Conservation (phyloP, 441 rosid genomes). For the Adansonia rubrostipa region DNA sequence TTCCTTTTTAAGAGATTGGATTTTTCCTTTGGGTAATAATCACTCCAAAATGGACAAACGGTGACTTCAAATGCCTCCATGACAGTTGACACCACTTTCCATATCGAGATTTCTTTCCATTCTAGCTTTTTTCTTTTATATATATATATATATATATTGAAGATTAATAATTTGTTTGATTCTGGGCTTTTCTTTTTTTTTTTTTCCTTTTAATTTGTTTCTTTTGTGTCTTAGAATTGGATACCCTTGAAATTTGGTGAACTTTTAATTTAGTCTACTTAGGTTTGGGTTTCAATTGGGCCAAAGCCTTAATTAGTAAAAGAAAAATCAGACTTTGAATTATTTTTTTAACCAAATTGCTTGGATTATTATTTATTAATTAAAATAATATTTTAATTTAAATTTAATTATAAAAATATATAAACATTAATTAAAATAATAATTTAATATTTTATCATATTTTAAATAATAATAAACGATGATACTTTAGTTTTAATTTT, state of each 20-base stretch:
- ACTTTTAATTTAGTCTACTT: not conserved
- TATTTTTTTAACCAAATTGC: no score
- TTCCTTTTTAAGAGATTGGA: not conserved
- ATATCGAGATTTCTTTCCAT: not conserved
- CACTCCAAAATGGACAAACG: not conserved
- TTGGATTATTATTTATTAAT: no score
- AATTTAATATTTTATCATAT: no score
- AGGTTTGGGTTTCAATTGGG: not conserved
- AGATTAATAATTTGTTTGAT: not conserved
- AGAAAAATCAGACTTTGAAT: no score
- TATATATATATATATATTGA: not conserved
- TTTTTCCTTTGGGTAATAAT: not conserved
- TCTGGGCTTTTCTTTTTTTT: not conserved
- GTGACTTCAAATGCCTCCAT: constrained; percentile 29
- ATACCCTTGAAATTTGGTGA: not conserved
- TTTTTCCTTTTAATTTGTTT: no score
- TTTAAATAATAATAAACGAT: no score
- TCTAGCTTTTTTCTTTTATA: not conserved
- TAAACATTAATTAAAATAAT: no score
- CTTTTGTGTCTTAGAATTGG: not conserved
- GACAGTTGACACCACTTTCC: not conserved
- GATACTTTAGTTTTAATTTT: no score
- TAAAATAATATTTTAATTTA: no score
- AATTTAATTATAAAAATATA: no score
- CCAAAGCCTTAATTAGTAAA: not conserved